Evolutionary conservation across 2,329 filamentous ascomycete genomes (phyloP), one percentile per base, ranked within the genome.

Genomic region (Coniochaeta ligniaria): DNA sequence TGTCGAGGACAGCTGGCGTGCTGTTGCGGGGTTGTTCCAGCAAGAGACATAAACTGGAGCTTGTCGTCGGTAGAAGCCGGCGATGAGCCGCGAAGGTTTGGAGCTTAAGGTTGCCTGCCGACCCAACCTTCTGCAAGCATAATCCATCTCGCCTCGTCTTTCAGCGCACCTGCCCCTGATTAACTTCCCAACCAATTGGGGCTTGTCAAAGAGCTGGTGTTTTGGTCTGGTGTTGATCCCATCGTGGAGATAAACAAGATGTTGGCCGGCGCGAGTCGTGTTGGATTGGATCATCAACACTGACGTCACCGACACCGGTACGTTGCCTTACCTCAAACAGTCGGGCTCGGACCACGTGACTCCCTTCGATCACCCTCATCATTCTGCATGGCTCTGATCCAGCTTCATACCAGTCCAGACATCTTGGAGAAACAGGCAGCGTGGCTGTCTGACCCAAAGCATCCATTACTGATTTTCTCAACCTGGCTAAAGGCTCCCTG

Each of bases 91-190:
- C 26, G 55, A 52, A 28, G 16, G 33, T 20, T 20, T 59, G 28
- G 26, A 57, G 41, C 31, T 16, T 8, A 14, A 31, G 28, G 38
- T 61, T 57, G 65, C 54, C 38, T 62, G 64, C 59, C 59, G 50
- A 38, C 60, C 60, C 12, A 67, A 58, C 60, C 63, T 61, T 45
- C 64, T 33, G 50, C 64, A 63, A 58, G 58, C 63, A 63, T 65
- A 35, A 58, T 61, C 66, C 67, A 69, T 69, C 36, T 61, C 64
- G 60, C n/a, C 12, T 62, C 24, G 24, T 24, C 14, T 36, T 41
- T 41, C 54, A 28, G 38, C 31, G 31, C 36, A 12, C 26, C 31
- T 17, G 38, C 38, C 38, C 38, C 38, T n/a, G 4, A 41, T 41
- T n/a, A 20, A 41, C 38, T 41, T 41, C 17, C 26, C 52, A 20